Conservation (phyloP, 1,139 yeast genomes). For the Zygosaccharomyces sapae region DNA sequence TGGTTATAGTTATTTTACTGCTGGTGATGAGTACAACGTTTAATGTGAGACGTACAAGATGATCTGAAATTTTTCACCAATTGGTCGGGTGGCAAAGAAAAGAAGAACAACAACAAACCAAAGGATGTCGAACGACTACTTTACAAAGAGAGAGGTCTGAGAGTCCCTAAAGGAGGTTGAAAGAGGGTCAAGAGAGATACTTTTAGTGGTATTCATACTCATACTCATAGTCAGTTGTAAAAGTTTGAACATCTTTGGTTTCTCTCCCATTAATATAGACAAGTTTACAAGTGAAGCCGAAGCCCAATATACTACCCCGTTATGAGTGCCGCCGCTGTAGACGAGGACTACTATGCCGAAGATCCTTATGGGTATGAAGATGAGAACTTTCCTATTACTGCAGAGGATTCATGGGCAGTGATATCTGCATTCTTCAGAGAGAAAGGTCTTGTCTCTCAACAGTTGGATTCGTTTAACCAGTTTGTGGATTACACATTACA, state of each 20-base stretch:
- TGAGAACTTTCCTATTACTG: constrained; percentile 69
- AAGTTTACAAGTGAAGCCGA: constrained; percentile 1
- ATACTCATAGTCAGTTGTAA: not conserved
- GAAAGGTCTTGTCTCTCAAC: constrained; percentile 96
- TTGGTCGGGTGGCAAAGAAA: constrained; percentile 10
- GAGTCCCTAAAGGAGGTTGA: constrained; percentile 5
- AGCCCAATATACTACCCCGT: not conserved
- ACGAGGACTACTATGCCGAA: constrained; percentile 38
- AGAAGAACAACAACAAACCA: constrained; percentile 6
- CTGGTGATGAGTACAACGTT: not conserved
- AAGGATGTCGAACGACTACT: not conserved
- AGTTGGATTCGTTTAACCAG: constrained; percentile 96
- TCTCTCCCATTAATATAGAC: not conserved
- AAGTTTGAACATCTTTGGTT: not conserved
- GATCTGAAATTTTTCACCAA: constrained; percentile 4
- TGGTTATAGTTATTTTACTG: too few relatives aligned
- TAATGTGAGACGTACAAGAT: constrained; percentile 1
- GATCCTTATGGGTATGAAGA: constrained; percentile 69
- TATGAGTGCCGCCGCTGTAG: constrained; percentile 13
- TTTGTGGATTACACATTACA: constrained; percentile 95
- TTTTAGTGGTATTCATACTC: constrained; percentile 3
- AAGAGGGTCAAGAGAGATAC: constrained; percentile 1
- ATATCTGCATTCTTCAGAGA: constrained; percentile 94
- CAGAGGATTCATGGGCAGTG: constrained; percentile 99
- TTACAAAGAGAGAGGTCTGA: not conserved